Evolutionary conservation across 2,329 filamentous ascomycete species (phyloP).

Genomic region (Microdochium bolleyi): DNA sequence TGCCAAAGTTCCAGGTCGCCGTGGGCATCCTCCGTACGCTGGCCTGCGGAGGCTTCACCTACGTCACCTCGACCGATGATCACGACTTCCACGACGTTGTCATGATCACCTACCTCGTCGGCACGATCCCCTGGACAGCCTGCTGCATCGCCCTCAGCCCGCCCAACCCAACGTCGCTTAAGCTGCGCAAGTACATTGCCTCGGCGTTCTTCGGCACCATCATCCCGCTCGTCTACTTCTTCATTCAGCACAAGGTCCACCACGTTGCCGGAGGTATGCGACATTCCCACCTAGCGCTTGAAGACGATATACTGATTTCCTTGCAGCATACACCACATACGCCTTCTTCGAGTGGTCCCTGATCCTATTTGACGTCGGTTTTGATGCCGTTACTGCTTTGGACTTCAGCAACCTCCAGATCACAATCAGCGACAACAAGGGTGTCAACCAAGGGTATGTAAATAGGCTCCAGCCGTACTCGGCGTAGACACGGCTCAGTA

Average conservation of each 20-base stretch:
- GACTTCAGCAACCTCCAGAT: constrained; percentile 90
- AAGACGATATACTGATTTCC: constrained; percentile 5
- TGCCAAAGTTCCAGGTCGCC: constrained; percentile 74
- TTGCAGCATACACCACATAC: constrained; percentile 86
- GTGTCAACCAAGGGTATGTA: constrained; percentile 96
- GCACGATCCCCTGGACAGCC: constrained; percentile 89
- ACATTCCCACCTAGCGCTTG: not conserved
- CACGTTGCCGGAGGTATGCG: constrained; percentile 80
- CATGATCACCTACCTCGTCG: constrained; percentile 96
- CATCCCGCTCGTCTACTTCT: constrained; percentile 88
- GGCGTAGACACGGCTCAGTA: not conserved
- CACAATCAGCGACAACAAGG: constrained; percentile 80
- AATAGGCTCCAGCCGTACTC: constrained; percentile 65
- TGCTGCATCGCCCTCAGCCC: constrained; percentile 87
- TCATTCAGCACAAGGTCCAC: constrained; percentile 98
- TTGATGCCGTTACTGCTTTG: constrained; percentile 88
- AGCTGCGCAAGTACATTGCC: constrained; percentile 81
- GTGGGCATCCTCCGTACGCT: constrained; percentile 82
- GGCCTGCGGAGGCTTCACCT: constrained; percentile 96
- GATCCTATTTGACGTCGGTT: constrained; percentile 89
- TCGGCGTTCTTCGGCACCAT: constrained; percentile 84
- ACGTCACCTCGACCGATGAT: constrained; percentile 95
- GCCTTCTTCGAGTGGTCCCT: constrained; percentile 97
- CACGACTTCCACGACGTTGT: constrained; percentile 99
- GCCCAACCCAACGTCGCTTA: constrained; percentile 71